Percentiles rank a stretch among this genome's conserved stretches.
Evolutionary conservation across 306 rosid species (phyloP).

Genomic region (Ormosia semicastrata): DNA sequence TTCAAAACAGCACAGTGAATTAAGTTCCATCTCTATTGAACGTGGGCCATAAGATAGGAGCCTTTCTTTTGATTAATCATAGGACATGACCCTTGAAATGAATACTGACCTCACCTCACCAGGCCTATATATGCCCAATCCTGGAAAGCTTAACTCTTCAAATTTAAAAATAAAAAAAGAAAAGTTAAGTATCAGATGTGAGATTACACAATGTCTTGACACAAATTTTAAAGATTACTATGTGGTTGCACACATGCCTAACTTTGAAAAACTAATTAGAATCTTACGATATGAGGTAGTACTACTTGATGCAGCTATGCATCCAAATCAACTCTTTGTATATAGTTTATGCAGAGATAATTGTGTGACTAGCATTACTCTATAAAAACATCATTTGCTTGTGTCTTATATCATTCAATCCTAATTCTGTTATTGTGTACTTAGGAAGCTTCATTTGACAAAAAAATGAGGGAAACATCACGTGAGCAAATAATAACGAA

Average conservation of each 20-base stretch:
- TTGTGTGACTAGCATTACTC: background rate
- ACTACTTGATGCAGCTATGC: background rate
- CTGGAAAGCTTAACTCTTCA: background rate
- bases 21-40: background rate
- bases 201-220: background rate
- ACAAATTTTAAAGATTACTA: background rate
- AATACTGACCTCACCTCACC: background rate
- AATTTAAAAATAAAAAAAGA: background rate
- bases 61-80: slow-evolving; percentile 12
- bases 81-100: background rate
- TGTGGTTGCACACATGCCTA: background rate
- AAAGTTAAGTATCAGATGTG: background rate
- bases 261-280: background rate
- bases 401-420: background rate
- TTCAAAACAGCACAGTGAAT: slow-evolving; percentile 18
- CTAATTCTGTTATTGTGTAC: background rate
- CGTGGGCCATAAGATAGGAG: slow-evolving; percentile 24
- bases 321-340: background rate
- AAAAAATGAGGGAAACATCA: no score
- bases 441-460: background rate
- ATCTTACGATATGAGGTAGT: background rate
- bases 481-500: background rate
- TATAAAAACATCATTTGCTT: background rate
- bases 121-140: background rate
- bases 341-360: background rate